Evolutionary conservation across 2,329 filamentous ascomycete genomes (phyloP).

Genomic region (Phoma sp.): DNA sequence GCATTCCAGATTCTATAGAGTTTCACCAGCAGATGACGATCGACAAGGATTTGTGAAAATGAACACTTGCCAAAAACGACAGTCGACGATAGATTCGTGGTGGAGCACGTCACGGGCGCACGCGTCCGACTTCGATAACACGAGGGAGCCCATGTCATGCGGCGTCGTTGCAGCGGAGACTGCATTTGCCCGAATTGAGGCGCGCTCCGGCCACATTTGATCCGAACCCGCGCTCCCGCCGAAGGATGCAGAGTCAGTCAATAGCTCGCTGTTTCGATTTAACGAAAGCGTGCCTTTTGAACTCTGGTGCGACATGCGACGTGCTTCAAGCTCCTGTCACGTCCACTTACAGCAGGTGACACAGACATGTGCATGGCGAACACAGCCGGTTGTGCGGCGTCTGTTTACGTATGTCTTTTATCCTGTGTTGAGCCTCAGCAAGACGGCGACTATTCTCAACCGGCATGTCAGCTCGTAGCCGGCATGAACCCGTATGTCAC

Average conservation of each 20-base stretch:
- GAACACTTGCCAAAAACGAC: slow-evolving; percentile 15
- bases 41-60: slow-evolving; percentile 9
- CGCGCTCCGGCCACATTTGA: slow-evolving; percentile 10
- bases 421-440: slow-evolving; percentile 15
- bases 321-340: slow-evolving; percentile 22
- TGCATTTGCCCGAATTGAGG: slow-evolving; percentile 9
- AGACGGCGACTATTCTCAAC: slow-evolving; percentile 1
- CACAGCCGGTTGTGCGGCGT: slow-evolving; percentile 9
- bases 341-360: slow-evolving; percentile 16
- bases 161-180: background rate
- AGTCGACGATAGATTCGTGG: slow-evolving; percentile 13
- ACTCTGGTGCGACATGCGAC: slow-evolving; percentile 32
- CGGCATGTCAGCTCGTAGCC: slow-evolving; percentile 3
- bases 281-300: slow-evolving; percentile 25
- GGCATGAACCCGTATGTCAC: slow-evolving; percentile 4
- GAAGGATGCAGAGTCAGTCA: slow-evolving; percentile 17
- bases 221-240: slow-evolving; percentile 12
- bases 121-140: background rate
- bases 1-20: slow-evolving; percentile 15
- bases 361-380: slow-evolving; percentile 9
- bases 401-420: slow-evolving; percentile 4
- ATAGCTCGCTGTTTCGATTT: slow-evolving; percentile 28
- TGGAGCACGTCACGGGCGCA: slow-evolving; percentile 8
- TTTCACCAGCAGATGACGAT: slow-evolving; percentile 14
- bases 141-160: slow-evolving; percentile 9